A percentile compares a stretch with the other conserved stretches of the same genome.
phyloP scores from a whole-genome alignment of 768 basidiomycete species.

The Ephemerocybe angulata region DNA sequence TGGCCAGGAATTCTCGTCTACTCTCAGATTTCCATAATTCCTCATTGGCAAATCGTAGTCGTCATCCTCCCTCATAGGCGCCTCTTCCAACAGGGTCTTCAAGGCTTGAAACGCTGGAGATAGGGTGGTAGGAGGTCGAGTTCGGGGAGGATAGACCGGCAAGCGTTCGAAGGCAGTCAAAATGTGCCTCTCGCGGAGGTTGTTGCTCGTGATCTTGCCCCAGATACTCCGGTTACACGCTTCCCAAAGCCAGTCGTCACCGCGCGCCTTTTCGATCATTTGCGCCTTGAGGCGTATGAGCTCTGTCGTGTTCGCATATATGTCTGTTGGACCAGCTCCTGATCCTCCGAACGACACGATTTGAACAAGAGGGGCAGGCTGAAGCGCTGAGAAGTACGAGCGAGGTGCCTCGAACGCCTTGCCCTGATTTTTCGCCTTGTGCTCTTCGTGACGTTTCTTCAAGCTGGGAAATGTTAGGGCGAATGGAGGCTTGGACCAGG shows the following conservation, averaged over 20 bases:
- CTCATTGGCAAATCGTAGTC: background rate
- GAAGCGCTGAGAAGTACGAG: too few relatives aligned
- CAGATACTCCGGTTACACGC: too few relatives aligned
- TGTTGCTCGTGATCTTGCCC: too few relatives aligned
- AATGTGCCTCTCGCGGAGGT: too few relatives aligned
- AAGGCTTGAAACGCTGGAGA: background rate
- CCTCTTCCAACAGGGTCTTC: background rate
- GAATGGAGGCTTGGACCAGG: background rate
- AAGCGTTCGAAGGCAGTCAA: too few relatives aligned
- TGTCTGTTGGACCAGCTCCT: too few relatives aligned
- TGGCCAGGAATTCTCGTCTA: background rate
- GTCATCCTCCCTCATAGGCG: too few relatives aligned
- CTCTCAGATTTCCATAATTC: background rate
- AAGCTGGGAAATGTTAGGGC: background rate
- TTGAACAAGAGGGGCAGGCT: too few relatives aligned
- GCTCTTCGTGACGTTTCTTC: background rate
- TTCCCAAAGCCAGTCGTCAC: constrained; percentile 2
- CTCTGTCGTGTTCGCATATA: background rate
- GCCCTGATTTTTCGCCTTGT: background rate
- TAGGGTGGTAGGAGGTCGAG: background rate
- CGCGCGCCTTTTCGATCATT: background rate
- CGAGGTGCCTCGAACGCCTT: too few relatives aligned
- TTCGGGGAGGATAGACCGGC: background rate
- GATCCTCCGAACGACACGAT: too few relatives aligned
- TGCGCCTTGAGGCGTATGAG: background rate